Conservation (phyloP, 495 filamentous ascomycete species). For the Xylaria sp. region DNA sequence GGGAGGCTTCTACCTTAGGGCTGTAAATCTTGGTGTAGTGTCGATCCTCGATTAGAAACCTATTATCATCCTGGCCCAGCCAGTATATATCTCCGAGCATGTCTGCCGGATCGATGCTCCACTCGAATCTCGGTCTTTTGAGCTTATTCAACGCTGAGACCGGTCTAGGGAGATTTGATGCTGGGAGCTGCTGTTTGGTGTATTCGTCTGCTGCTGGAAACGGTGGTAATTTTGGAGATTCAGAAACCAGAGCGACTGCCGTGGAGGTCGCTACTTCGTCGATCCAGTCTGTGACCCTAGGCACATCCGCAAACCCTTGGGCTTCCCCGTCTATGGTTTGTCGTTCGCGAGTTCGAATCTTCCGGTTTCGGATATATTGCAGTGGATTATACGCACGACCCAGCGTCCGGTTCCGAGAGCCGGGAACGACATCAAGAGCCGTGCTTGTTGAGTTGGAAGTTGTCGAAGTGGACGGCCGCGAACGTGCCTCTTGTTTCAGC, state of each 20-base stretch:
- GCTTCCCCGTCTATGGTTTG: slow-evolving; percentile 71
- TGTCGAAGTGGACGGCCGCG: slow-evolving; percentile 35
- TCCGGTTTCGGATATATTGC: slow-evolving; percentile 85
- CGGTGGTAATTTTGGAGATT: slow-evolving; percentile 54
- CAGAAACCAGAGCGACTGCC: slow-evolving; percentile 34
- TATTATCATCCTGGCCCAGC: slow-evolving; percentile 80
- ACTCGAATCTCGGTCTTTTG: slow-evolving; percentile 75
- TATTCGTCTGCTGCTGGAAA: slow-evolving; percentile 54
- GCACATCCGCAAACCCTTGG: slow-evolving; percentile 78
- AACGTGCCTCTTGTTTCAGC: slow-evolving; percentile 57
- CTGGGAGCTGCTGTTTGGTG: slow-evolving; percentile 41
- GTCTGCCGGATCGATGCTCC: slow-evolving; percentile 78
- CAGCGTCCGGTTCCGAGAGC: slow-evolving; percentile 36
- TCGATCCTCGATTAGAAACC: slow-evolving; percentile 74
- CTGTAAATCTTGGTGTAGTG: slow-evolving; percentile 75
- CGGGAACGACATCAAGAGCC: slow-evolving; percentile 25
- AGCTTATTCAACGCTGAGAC: slow-evolving; percentile 51
- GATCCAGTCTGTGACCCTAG: slow-evolving; percentile 75
- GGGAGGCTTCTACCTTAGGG: slow-evolving; percentile 35
- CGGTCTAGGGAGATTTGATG: slow-evolving; percentile 42
- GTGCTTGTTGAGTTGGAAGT: slow-evolving; percentile 38
- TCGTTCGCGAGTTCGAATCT: slow-evolving; percentile 75
- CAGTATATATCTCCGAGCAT: slow-evolving; percentile 85
- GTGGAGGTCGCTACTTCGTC: slow-evolving; percentile 64
- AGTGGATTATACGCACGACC: slow-evolving; percentile 83